Evolutionary conservation across 495 filamentous ascomycete species (phyloP).

Genomic region (Penicillium diatomitis): DNA sequence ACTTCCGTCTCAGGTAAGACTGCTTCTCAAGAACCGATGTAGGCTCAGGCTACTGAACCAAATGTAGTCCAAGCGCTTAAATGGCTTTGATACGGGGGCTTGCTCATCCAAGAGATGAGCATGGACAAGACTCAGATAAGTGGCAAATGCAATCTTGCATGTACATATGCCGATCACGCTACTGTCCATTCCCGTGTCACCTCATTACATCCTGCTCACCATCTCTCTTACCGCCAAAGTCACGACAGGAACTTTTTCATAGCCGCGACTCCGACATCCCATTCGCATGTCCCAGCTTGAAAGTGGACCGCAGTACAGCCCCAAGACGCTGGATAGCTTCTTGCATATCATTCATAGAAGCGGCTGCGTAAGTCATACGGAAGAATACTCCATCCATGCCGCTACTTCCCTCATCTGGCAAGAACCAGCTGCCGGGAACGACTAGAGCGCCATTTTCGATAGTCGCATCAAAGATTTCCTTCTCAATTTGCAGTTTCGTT

Average conservation of each 20-base stretch:
- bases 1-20: too few species aligned
- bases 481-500: neutral
- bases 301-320: neutral
- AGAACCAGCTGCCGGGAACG: neutral
- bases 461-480: neutral
- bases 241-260: neutral
- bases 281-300: neutral
- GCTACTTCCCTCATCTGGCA: neutral
- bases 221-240: neutral
- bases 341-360: neutral
- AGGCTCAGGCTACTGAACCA: too few species aligned
- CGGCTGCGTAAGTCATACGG: conserved; percentile 1
- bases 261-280: neutral
- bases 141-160: too few species aligned
- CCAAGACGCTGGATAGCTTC: conserved; percentile 1
- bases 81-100: too few species aligned
- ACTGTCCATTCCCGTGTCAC: neutral
- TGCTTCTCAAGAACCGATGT: too few species aligned
- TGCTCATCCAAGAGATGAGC: too few species aligned
- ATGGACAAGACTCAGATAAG: too few species aligned
- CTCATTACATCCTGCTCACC: neutral
- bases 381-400: conserved; percentile 1
- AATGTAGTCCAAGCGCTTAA: too few species aligned
- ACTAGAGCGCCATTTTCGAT: neutral
- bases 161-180: too few species aligned